These are phyloP conservation scores for Heimioporus sp. DNA, from an alignment of 768 basidiomycete species.

Conservation along the genomic window DNA sequence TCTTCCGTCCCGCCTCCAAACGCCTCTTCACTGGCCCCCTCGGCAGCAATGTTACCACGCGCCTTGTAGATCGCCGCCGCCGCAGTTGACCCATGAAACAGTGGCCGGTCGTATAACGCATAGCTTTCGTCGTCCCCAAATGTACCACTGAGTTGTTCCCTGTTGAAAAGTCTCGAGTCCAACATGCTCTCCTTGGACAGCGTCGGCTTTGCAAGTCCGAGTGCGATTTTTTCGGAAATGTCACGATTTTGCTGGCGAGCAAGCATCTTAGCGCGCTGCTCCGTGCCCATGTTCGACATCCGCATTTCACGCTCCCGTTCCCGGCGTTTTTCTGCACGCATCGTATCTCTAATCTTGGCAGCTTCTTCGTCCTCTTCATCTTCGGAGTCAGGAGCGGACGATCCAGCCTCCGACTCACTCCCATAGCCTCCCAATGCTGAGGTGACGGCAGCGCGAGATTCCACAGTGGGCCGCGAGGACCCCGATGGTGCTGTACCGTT, in stretches of 20 bases:
- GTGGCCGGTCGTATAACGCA: constrained; percentile 88
- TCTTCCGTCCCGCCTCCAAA: constrained; percentile 96
- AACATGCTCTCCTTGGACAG: constrained; percentile 96
- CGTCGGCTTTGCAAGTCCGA: constrained; percentile 96
- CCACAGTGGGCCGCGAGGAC: constrained; percentile 61
- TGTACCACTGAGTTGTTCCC: constrained; percentile 75
- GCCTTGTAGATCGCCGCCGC: constrained; percentile 99
- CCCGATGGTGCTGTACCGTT: constrained; percentile 63
- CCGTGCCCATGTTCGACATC: constrained; percentile 98
- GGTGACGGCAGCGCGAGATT: constrained; percentile 68
- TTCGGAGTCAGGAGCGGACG: constrained; percentile 47
- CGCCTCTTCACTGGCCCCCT: constrained; percentile 77
- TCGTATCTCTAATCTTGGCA: constrained; percentile 81
- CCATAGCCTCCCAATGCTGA: constrained; percentile 84
- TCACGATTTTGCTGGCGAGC: constrained; percentile 97
- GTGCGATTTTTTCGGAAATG: constrained; percentile 98
- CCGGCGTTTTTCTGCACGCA: constrained; percentile 87
- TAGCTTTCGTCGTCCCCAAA: constrained; percentile 96
- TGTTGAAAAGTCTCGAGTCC: constrained; percentile 96
- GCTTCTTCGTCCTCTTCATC: constrained; percentile 81
- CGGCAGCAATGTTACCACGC: constrained; percentile 74
- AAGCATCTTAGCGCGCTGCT: constrained; percentile 93
- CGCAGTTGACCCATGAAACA: constrained; percentile 95
- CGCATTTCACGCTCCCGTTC: constrained; percentile 97
- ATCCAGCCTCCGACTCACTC: constrained; percentile 62